Percentiles rank a stretch among this genome's conserved stretches.
phyloP scores from a whole-genome alignment of 805 yeast genomes.

The Maudiozyma saulgeensis region DNA sequence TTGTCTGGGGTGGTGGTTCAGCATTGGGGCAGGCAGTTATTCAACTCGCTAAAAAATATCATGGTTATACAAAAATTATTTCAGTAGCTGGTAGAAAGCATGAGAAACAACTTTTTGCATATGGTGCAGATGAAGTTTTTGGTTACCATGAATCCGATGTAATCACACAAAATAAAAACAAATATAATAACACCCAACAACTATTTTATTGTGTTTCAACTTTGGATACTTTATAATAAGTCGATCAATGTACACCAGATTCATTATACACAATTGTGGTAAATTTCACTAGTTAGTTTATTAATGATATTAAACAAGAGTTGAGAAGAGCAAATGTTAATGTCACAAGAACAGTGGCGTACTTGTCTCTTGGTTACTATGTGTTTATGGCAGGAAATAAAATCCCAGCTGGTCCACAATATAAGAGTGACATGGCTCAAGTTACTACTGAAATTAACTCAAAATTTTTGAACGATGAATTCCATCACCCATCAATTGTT shows the following conservation, averaged over 20 bases:
- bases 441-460: constrained; percentile 15
- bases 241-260: constrained; percentile 30
- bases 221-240: constrained; percentile 23
- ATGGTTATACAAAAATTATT: constrained; percentile 35
- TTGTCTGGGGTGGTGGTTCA: constrained; percentile 61
- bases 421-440: constrained; percentile 21
- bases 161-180: constrained; percentile 33
- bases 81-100: constrained; percentile 45
- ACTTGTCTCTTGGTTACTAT: constrained; percentile 31
- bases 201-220: constrained; percentile 31
- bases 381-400: constrained; percentile 24
- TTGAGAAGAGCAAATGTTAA: constrained; percentile 29
- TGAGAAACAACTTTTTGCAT: constrained; percentile 30
- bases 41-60: constrained; percentile 33
- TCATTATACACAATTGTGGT: constrained; percentile 28
- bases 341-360: constrained; percentile 31
- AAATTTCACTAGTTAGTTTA: constrained; percentile 24
- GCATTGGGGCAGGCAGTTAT: constrained; percentile 49
- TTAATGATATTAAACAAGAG: constrained; percentile 20
- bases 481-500: constrained; percentile 26
- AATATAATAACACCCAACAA: constrained; percentile 24
- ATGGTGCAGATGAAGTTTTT: constrained; percentile 28
- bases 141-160: constrained; percentile 43
- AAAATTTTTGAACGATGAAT: constrained; percentile 12
- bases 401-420: constrained; percentile 20